Evolutionary conservation across 805 yeast genomes (phyloP), one percentile per base, ranked within the genome.

Genomic region (Kodamaea kakaduensis): DNA sequence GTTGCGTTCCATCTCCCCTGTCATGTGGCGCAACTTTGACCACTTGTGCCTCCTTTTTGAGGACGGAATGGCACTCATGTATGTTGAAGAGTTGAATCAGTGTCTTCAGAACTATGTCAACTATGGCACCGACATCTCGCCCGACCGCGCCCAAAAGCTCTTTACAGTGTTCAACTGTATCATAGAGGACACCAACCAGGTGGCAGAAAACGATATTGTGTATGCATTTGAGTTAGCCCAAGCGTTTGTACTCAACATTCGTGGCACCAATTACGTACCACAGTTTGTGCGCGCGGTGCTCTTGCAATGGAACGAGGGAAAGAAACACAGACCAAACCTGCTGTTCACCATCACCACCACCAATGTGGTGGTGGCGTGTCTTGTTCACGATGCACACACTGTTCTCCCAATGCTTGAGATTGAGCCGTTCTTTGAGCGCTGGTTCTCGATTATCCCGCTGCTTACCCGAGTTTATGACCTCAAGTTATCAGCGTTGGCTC

Each of bases 381-480:
- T 89, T 18, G 71, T 81, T 19, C 75, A 81, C 52, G 78, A 81
- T 43, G 71, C 88, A 1, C 57, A 55, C 10, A 50, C 59, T 8
- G 70, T 90, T 0, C 51, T 89, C 37, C 54, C 60, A 12, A 52
- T 69, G 5, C 60, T 89, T 41, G 64, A 67, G 31, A 52, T 78
- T 4, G 28, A 33, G 12, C 68, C 70, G 22, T 75, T 85, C 47
- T 75, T 89, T 48, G 67, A 67, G 17, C 54, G 67, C 35, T 87
- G 96, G 96, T 75, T 83, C 50, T 64, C 70, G 14, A 47, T 69
- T 7, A 61, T 78, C 25, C 73, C 78, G 4, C 60, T 64, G 17
- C 69, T 82, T 46, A 70, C 71, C 15, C 67, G 95, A 41, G 95
- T 86, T 2, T 84, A 73, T 50, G 97, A 90, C 58, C 68, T 86